Conservation (phyloP, 257 asterid genomes). For the Scutellaria baicalensis region DNA sequence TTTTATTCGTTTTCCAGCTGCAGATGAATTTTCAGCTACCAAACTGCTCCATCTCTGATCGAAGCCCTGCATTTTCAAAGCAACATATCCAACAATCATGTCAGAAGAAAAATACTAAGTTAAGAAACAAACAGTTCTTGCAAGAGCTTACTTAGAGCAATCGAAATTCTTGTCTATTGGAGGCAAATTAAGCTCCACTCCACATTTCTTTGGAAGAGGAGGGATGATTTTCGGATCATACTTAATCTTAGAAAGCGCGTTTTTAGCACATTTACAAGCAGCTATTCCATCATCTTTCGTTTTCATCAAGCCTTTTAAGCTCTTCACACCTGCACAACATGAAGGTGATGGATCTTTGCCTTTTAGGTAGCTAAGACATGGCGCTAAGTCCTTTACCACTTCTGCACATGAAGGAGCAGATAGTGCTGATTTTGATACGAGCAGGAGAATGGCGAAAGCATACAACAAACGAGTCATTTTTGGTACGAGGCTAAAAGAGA, state of each 20-base stretch:
- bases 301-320: background rate
- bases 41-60: background rate
- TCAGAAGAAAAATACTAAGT: background rate
- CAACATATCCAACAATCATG: background rate
- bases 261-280: constrained; percentile 18
- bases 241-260: background rate
- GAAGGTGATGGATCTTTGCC: background rate
- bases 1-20: background rate
- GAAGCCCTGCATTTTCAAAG: constrained; percentile 6
- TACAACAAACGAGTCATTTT: constrained; percentile 7
- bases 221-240: constrained; percentile 12
- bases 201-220: constrained; percentile 22
- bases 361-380: constrained; percentile 14
- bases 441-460: background rate
- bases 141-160: constrained; percentile 21
- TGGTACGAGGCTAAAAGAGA: background rate
- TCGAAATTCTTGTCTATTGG: constrained; percentile 20
- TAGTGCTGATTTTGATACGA: background rate
- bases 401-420: constrained; percentile 11
- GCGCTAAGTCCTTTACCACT: background rate
- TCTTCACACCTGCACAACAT: constrained; percentile 20
- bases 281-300: constrained; percentile 11
- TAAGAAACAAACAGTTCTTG: background rate
- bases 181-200: constrained; percentile 7
- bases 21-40: background rate